phyloP scores from a whole-genome alignment of 1,139 yeast genomes.

The Taiozyma sp. region DNA sequence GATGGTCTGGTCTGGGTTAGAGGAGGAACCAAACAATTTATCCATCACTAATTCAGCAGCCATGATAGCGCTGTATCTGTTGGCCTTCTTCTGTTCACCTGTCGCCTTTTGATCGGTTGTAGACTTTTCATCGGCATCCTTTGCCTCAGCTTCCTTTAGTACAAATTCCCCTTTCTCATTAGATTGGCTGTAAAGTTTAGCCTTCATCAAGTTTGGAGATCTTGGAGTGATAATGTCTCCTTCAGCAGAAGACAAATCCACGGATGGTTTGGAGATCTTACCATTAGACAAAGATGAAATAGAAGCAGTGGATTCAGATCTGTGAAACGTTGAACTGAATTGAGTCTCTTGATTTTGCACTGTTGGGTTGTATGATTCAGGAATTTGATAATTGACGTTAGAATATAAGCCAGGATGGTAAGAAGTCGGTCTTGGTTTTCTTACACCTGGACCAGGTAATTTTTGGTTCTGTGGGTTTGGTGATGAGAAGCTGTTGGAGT shows the following conservation, averaged over 20 bases:
- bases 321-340: constrained; percentile 32
- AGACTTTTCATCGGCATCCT: neutral
- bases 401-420: constrained; percentile 56
- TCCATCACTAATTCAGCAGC: constrained; percentile 25
- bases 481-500: constrained; percentile 12
- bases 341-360: constrained; percentile 1
- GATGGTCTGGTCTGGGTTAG: neutral
- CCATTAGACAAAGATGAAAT: constrained; percentile 16
- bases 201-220: constrained; percentile 15
- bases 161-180: neutral
- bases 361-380: neutral
- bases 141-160: neutral
- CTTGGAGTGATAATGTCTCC: constrained; percentile 30
- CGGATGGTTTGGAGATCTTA: constrained; percentile 27
- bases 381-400: neutral
- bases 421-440: constrained; percentile 75
- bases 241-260: constrained; percentile 28
- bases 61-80: constrained; percentile 23
- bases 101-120: neutral
- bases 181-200: constrained; percentile 1
- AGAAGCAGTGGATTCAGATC: constrained; percentile 42
- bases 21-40: constrained; percentile 18
- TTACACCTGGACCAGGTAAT: constrained; percentile 29
- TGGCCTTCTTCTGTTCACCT: constrained; percentile 11
- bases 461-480: constrained; percentile 16